Conservation (phyloP, 441 rosid species). For the Pelargonium citronellum region DNA sequence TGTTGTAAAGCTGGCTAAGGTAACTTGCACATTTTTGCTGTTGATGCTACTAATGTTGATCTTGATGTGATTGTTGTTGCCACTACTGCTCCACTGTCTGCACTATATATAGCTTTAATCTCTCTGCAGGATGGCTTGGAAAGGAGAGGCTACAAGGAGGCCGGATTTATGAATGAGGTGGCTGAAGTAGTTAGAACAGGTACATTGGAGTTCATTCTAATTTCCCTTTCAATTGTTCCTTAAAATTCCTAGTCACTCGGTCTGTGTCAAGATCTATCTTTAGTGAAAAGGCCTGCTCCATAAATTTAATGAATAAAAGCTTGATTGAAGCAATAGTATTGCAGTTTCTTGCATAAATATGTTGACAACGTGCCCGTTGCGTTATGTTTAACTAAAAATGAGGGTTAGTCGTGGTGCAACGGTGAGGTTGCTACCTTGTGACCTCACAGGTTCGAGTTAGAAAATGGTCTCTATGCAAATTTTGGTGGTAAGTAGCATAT, state of each 20-base stretch:
- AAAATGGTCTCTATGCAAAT: too few species aligned
- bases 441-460: too few species aligned
- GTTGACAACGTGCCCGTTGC: background rate
- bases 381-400: background rate
- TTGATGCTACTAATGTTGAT: slow-evolving; percentile 1
- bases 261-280: background rate
- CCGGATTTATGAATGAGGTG: slow-evolving; percentile 79
- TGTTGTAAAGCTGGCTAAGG: slow-evolving; percentile 79
- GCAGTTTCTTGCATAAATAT: background rate
- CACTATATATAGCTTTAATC: slow-evolving; percentile 9
- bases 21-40: slow-evolving; percentile 22
- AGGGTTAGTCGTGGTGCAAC: background rate
- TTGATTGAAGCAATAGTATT: background rate
- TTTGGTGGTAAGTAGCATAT: too few species aligned
- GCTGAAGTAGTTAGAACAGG: slow-evolving; percentile 89
- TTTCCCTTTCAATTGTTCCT: background rate
- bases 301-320: background rate
- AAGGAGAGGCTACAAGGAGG: slow-evolving; percentile 90
- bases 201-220: slow-evolving; percentile 15
- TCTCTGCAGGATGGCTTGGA: slow-evolving; percentile 82
- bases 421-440: background rate
- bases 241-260: background rate
- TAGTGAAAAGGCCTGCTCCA: too few species aligned
- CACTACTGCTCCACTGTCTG: slow-evolving; percentile 3
- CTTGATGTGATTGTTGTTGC: background rate